Evolutionary conservation across 345 rosid genomes (phyloP), one percentile per base, ranked within the genome.

Genomic region (Gossypioides kirkii): DNA sequence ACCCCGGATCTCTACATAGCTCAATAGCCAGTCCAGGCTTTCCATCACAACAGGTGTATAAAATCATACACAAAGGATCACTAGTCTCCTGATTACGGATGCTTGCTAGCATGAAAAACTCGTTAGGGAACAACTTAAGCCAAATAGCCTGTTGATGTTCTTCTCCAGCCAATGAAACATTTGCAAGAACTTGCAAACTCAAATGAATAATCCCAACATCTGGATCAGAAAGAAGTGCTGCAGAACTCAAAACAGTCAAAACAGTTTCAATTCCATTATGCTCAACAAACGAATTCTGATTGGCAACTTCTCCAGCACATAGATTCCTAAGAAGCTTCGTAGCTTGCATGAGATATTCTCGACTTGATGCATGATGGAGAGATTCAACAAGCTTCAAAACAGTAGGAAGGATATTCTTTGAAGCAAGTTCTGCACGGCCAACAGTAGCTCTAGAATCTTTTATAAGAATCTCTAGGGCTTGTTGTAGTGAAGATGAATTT

Each of bases 11-110:
- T 69, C 77, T 86, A 56, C 83, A 85, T 23, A 94, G 80, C 58
- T 84, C 84, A 1, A 75, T 67, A 72, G 78, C 46, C 60, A 84
- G 65, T 73, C 73, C 63, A 13, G 82, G 53, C 62, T 71, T 76
- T 75, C 92, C 94, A 82, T 88, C 88, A 73, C 79, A 83, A 76
- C 94, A 94, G 53, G 78, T 23, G 69, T 85, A 90, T 18, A 94
- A 28, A 59, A 92, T 70, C 91, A 83, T 86, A 73, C 98, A 94
- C 41, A 94, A 45, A 6, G 97, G 97, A 88, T 89, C 98, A 74
- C 69, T 78, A n/a, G 88, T 87, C 70, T 81, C 87, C 41, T 52
- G 76, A 22, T 87, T 85, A 45, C 60, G 75, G 36, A 85, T 59
- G 74, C 79, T 74, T 9, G 90, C 89, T 26, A 92, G 82, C 3